Evolutionary conservation across 2,329 filamentous ascomycete genomes (phyloP), one percentile per base, ranked within the genome.

Genomic region (Lachnellula cervina): DNA sequence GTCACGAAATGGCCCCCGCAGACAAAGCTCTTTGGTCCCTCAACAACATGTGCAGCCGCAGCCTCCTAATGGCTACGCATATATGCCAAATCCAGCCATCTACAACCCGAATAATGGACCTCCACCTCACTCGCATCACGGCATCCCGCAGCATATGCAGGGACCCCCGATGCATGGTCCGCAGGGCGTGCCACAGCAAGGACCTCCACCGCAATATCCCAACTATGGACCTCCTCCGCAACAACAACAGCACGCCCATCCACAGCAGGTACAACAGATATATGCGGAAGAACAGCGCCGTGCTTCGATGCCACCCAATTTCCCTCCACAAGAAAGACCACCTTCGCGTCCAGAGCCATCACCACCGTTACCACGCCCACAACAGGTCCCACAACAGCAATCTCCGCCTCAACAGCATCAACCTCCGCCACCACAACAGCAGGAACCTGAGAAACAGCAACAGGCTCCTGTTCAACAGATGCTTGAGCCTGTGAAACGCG

Each of bases 81-180:
- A 91, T 69, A 90, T 95, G 78, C 85, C 89, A 3, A 91, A 94
- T 60, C 89, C 89, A 40, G 83, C 88, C 35, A 90, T 96, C 64
- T 96, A 96, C 73, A 90, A 90, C 66, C 84, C 83, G 9, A 87
- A 79, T 57, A 74, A 73, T 54, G 60, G 55, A 13, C 60, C 54
- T 52, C 69, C 74, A 55, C 66, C 75, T 35, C 72, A 71, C 43
- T 74, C 77, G 65, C 75, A 55, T 57, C 57, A 62, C 52, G 59
- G 55, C 47, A 51, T 60, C 34, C 57, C 62, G 23, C 45, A 66
- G 35, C 60, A 61, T 25, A 60, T 75, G 59, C 71, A 66, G 55
- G 71, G 71, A 16, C 66, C 55, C 11, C 56, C 45, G 35, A 58
- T 62, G 57, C 62, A 64, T 50, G 56, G 42, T 1, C 54, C 57